Conservation (phyloP, 139 green algal genomes). For the Chlamydomonas sphaeroides region DNA sequence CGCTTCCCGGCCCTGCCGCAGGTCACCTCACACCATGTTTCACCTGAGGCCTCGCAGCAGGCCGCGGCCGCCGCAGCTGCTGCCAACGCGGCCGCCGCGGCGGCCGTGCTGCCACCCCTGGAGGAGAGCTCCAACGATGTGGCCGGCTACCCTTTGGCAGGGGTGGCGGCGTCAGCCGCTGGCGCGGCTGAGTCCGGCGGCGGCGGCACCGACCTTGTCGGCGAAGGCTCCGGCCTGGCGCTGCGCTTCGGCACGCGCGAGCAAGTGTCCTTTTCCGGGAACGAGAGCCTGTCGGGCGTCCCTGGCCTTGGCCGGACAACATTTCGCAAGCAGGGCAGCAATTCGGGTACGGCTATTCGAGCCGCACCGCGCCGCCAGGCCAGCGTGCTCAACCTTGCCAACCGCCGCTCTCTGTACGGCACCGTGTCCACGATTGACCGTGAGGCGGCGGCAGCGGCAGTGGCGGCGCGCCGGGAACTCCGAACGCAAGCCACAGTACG, state of each 20-base stretch:
- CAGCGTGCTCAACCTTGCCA: background rate
- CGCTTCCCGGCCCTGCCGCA: no score
- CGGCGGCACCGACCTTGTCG: no score
- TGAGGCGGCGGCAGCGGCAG: background rate
- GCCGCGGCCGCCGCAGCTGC: background rate
- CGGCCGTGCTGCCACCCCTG: no score
- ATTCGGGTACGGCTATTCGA: no score
- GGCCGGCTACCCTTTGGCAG: no score
- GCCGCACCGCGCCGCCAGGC: background rate
- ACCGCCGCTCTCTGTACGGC: background rate
- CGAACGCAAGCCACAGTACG: conserved; percentile 1
- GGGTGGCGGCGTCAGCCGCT: background rate
- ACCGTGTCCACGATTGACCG: background rate
- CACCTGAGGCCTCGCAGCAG: background rate
- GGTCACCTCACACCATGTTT: background rate
- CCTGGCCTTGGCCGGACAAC: no score
- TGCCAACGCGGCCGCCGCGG: no score
- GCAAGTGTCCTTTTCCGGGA: no score
- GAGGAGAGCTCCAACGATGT: no score
- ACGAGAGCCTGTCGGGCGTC: no score
- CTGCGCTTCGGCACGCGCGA: background rate
- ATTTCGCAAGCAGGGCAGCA: no score
- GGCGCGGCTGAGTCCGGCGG: background rate
- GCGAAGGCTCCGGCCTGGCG: background rate
- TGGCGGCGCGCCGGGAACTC: background rate